Conservation (phyloP, 495 filamentous ascomycete genomes). For the Haplographium delicatum region DNA sequence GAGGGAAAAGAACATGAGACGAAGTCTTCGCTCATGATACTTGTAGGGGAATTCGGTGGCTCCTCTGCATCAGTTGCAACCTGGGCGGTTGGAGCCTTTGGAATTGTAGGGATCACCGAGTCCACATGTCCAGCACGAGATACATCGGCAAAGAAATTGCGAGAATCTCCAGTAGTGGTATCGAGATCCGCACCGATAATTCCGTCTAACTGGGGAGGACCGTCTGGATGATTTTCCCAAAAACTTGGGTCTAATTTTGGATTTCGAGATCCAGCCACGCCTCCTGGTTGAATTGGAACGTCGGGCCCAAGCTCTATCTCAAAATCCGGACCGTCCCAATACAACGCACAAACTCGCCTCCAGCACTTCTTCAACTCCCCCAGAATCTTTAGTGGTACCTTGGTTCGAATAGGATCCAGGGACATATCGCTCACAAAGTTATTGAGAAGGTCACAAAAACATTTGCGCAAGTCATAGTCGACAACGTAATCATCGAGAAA, state of each 20-base stretch:
- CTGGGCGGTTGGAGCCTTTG: neutral
- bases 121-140: slow-evolving; percentile 39
- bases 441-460: slow-evolving; percentile 82
- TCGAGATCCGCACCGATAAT: slow-evolving; percentile 32
- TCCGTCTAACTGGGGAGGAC: slow-evolving; percentile 36
- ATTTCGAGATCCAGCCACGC: slow-evolving; percentile 52
- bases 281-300: slow-evolving; percentile 70
- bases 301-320: slow-evolving; percentile 53
- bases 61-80: slow-evolving; percentile 2
- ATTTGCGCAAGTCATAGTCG: slow-evolving; percentile 69
- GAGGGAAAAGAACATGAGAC: slow-evolving; percentile 81
- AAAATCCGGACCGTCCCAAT: slow-evolving; percentile 72
- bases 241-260: slow-evolving; percentile 43
- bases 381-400: slow-evolving; percentile 84
- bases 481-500: slow-evolving; percentile 92
- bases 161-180: slow-evolving; percentile 22
- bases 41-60: slow-evolving; percentile 40
- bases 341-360: slow-evolving; percentile 82
- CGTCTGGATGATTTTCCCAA: slow-evolving; percentile 35
- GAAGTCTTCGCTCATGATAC: slow-evolving; percentile 53
- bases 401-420: slow-evolving; percentile 41
- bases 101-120: slow-evolving; percentile 6
- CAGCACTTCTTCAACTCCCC: slow-evolving; percentile 95
- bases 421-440: slow-evolving; percentile 56
- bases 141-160: slow-evolving; percentile 43